phyloP scores from a whole-genome alignment of 371 early-diverging fungal genomes.

The Mortierella sp. region DNA sequence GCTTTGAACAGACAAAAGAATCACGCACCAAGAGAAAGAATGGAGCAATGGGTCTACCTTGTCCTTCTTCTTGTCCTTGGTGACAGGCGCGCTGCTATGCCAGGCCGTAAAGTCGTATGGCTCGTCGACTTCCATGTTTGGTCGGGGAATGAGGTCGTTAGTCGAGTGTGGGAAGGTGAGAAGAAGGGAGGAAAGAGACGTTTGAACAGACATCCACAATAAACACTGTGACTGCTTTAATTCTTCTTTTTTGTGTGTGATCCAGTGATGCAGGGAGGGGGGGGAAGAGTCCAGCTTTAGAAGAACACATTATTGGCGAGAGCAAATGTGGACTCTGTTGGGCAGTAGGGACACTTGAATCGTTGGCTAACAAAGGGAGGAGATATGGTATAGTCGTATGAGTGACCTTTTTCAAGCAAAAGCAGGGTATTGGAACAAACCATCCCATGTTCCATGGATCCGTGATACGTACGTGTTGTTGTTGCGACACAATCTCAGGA shows the following conservation, averaged over 20 bases:
- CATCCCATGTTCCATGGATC: background rate
- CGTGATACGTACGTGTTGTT: constrained; percentile 10
- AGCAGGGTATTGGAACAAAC: background rate
- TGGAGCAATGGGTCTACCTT: constrained; percentile 10
- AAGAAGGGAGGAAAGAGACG: too few species aligned
- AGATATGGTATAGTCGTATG: too few species aligned
- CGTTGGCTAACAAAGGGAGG: constrained; percentile 53
- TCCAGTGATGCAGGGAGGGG: too few species aligned
- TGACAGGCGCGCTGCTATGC: constrained; percentile 54
- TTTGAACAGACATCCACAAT: too few species aligned
- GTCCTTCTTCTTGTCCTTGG: constrained; percentile 46
- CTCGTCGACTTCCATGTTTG: constrained; percentile 42
- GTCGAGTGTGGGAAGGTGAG: too few species aligned
- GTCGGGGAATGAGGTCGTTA: too few species aligned
- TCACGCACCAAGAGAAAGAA: background rate
- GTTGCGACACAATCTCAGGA: constrained; percentile 75
- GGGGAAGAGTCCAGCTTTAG: too few species aligned
- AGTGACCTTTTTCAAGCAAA: background rate
- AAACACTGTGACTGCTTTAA: too few species aligned
- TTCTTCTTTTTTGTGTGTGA: too few species aligned
- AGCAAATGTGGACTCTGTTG: constrained; percentile 78
- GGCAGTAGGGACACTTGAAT: constrained; percentile 98
- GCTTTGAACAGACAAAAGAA: background rate
- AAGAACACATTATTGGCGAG: constrained; percentile 87
- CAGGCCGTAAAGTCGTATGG: constrained; percentile 50